Evolutionary conservation across 768 basidiomycete species (phyloP).

Genomic region (Trametes punicea): DNA sequence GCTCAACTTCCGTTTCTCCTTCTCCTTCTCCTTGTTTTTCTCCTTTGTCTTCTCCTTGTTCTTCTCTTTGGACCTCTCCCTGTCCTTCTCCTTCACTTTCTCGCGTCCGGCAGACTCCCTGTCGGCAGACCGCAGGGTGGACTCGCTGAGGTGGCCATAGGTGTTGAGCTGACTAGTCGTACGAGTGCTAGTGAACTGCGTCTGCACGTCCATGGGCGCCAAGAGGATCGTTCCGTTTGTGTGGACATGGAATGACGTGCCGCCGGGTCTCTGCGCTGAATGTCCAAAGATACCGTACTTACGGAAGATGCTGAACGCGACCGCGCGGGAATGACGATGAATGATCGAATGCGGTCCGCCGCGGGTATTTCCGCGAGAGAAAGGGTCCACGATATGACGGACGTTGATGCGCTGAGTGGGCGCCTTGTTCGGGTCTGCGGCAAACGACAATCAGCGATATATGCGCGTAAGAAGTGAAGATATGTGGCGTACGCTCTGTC

Average conservation of each 20-base stretch:
- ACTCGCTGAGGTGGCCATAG: slow-evolving; percentile 61
- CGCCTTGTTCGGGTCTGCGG: slow-evolving; percentile 48
- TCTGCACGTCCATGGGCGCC: slow-evolving; percentile 73
- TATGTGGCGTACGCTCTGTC: slow-evolving; percentile 27
- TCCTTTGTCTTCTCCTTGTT: slow-evolving; percentile 31
- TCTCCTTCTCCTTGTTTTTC: slow-evolving; percentile 31
- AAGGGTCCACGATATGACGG: slow-evolving; percentile 51
- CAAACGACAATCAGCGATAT: slow-evolving; percentile 1
- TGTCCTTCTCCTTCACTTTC: slow-evolving; percentile 25
- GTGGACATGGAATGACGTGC: slow-evolving; percentile 21
- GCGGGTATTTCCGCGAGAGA: slow-evolving; percentile 37
- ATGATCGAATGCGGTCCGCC: slow-evolving; percentile 65
- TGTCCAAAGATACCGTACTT: slow-evolving; percentile 41
- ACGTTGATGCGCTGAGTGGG: slow-evolving; percentile 69
- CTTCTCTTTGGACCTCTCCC: slow-evolving; percentile 29
- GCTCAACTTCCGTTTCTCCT: slow-evolving; percentile 17
- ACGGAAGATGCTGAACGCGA: slow-evolving; percentile 77
- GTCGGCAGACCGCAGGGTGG: background rate
- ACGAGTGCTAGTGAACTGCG: slow-evolving; percentile 72
- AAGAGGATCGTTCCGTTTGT: slow-evolving; percentile 49
- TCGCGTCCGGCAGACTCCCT: slow-evolving; percentile 24
- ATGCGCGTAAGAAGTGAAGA: background rate
- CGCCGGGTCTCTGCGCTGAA: slow-evolving; percentile 11
- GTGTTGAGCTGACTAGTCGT: slow-evolving; percentile 66
- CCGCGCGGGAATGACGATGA: slow-evolving; percentile 78